Percentiles rank a stretch among this genome's conserved stretches.
Conservation (phyloP, 257 asterid species). For the Nicotiana otophora region DNA sequence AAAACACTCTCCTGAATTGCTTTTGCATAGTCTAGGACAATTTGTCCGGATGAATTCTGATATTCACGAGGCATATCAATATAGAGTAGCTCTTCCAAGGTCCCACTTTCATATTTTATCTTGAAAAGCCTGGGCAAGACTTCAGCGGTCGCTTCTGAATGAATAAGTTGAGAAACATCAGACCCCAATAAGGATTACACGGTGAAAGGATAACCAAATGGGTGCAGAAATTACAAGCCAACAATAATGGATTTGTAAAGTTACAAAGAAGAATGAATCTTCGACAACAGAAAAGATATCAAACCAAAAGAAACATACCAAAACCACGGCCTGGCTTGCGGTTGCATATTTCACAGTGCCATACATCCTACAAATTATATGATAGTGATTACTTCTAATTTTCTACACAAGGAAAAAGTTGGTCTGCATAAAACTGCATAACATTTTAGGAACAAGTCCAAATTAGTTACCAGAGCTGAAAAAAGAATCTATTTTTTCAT, state of each 20-base stretch:
- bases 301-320: slow-evolving; percentile 42
- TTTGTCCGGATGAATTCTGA: slow-evolving; percentile 89
- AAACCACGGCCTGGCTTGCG: slow-evolving; percentile 99
- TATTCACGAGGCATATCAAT: slow-evolving; percentile 95
- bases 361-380: slow-evolving; percentile 62
- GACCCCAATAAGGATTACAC: background rate
- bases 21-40: slow-evolving; percentile 87
- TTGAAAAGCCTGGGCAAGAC: slow-evolving; percentile 88
- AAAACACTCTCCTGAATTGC: slow-evolving; percentile 96
- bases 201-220: background rate
- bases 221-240: background rate
- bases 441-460: too few species aligned
- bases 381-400: background rate
- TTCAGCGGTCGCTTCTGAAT: slow-evolving; percentile 92
- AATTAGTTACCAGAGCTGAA: too few species aligned
- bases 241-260: background rate
- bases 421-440: too few species aligned
- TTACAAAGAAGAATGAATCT: background rate
- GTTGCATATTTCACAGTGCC: slow-evolving; percentile 98
- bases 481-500: too few species aligned
- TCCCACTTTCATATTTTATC: slow-evolving; percentile 90
- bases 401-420: too few species aligned
- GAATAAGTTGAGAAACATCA: slow-evolving; percentile 16
- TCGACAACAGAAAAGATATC: too few species aligned
- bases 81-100: slow-evolving; percentile 85